These are phyloP conservation scores for Schizochytrium sp. DNA, from an alignment of 108 stramenopile genomes.

Conservation along the genomic window DNA sequence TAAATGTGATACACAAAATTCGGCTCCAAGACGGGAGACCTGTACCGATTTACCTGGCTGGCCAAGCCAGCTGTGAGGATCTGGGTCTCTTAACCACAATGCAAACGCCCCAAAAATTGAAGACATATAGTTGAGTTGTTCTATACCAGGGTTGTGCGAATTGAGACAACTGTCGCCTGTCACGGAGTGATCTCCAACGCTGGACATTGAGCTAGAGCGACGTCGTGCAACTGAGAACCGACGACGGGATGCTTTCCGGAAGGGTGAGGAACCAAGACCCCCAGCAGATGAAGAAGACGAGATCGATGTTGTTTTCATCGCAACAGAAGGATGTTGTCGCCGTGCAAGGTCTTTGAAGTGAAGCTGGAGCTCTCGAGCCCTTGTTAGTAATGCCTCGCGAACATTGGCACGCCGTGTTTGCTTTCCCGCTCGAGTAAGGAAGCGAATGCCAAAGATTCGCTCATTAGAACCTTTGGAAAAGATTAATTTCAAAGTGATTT, in stretches of 20 bases:
- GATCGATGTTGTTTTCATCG: too few relatives aligned
- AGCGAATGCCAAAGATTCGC: constrained; percentile 15
- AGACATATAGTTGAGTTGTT: background rate
- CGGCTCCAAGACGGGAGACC: background rate
- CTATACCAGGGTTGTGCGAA: background rate
- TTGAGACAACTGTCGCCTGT: background rate
- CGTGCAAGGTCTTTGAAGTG: constrained; percentile 31
- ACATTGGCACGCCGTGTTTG: constrained; percentile 4
- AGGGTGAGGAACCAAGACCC: background rate
- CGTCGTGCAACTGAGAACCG: background rate
- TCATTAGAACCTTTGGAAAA: constrained; percentile 28
- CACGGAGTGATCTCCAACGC: background rate
- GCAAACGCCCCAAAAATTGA: constrained; percentile 11
- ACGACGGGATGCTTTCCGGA: background rate
- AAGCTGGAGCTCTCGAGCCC: constrained; percentile 16
- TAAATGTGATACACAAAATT: background rate
- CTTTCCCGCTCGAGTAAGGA: background rate
- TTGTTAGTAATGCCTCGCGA: background rate
- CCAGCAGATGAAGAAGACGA: too few relatives aligned
- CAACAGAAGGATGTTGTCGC: background rate
- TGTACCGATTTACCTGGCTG: background rate
- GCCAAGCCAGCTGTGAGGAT: constrained; percentile 14
- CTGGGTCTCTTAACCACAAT: constrained; percentile 31
- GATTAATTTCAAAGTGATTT: background rate
- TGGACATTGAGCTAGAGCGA: background rate